Base-by-base conservation (phyloP, 805 yeast genomes). In the Yarrowia bubula region DNA sequence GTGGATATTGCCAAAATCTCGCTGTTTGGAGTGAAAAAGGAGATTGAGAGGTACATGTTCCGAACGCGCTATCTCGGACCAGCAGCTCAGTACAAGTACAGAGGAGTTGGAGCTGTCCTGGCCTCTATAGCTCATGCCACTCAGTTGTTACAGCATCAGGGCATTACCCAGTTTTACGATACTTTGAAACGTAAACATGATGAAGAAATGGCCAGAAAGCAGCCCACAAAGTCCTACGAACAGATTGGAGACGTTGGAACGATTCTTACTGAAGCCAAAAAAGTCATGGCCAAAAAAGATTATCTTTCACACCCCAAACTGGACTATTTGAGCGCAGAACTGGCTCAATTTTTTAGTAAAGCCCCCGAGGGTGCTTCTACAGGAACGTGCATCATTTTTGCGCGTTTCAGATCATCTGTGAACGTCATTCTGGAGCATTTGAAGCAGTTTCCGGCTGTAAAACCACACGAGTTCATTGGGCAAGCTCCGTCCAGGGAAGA, bases 381-480 rank as follows among this genome's bases (percentile, higher is more conserved):
- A 88, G 90, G 68, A 95, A 88, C 3, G 1, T 58, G 64, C 6
- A 96, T 95, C 47, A 81, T 95, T 0, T 95, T 95, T 74, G 89
- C 96, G 0, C 97, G 92, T 73, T 83, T 85, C 67, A 82, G 99
- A 73, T 96, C 90, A 68, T 88, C 97, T 4, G 99, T 98, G 0
- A 77, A 90, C 44, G 98, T 92, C 68, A 88, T 95, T 50, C 90
- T 90, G 1, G 86, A 85, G 68, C 82, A 81, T 8, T 77, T 63
- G 76, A 86, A 31, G 9, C 17, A 53, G 71, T 33, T 77, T 68
- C 44, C 70, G 62, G 31, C 75, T 84, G 73, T 73, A 22, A 82
- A 83, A 58, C 90, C 98, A 0, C 96, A 90, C 73, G 84, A 93
- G 28, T 95, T 95, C 73, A 90, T 95, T 68, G 99, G 99, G 0